phyloP scores from a whole-genome alignment of 2,329 filamentous ascomycete genomes.

The Venturia nashicola region DNA sequence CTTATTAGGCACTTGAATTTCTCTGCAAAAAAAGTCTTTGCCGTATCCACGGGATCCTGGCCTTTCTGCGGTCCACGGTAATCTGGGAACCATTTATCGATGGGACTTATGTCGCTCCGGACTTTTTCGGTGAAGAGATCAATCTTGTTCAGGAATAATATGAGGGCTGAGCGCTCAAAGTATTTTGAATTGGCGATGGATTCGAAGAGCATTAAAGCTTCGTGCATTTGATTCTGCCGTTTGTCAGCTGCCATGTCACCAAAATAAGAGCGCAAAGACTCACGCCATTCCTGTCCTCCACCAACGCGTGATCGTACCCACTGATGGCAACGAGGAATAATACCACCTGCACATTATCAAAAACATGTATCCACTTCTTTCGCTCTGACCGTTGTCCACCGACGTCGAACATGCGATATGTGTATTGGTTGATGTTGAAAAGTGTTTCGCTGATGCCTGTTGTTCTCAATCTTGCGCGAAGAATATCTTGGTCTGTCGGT shows the following conservation, averaged over 20 bases:
- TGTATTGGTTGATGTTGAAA: slow-evolving; percentile 83
- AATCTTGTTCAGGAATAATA: slow-evolving; percentile 42
- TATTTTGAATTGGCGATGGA: slow-evolving; percentile 40
- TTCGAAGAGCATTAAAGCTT: slow-evolving; percentile 41
- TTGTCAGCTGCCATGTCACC: not conserved
- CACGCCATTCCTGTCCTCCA: slow-evolving; percentile 93
- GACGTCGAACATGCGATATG: slow-evolving; percentile 95
- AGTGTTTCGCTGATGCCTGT: slow-evolving; percentile 94
- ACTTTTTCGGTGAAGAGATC: slow-evolving; percentile 40
- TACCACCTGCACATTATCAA: slow-evolving; percentile 85
- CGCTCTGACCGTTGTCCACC: slow-evolving; percentile 85
- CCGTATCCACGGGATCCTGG: slow-evolving; percentile 22
- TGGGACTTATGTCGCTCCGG: slow-evolving; percentile 31
- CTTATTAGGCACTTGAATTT: slow-evolving; percentile 39
- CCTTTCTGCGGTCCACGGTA: slow-evolving; percentile 24
- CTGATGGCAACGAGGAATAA: slow-evolving; percentile 92
- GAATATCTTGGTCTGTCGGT: slow-evolving; percentile 86
- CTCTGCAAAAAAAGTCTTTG: slow-evolving; percentile 36
- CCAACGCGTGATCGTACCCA: slow-evolving; percentile 89
- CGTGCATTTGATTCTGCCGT: slow-evolving; percentile 41
- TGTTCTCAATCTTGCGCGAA: slow-evolving; percentile 79
- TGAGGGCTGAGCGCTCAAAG: slow-evolving; percentile 38
- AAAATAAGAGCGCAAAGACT: slow-evolving; percentile 25
- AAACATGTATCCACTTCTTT: slow-evolving; percentile 97
- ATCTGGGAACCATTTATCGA: slow-evolving; percentile 37